Conservation (phyloP, 192 early-diverging fungal genomes). For the Haplosporangium gracile region DNA sequence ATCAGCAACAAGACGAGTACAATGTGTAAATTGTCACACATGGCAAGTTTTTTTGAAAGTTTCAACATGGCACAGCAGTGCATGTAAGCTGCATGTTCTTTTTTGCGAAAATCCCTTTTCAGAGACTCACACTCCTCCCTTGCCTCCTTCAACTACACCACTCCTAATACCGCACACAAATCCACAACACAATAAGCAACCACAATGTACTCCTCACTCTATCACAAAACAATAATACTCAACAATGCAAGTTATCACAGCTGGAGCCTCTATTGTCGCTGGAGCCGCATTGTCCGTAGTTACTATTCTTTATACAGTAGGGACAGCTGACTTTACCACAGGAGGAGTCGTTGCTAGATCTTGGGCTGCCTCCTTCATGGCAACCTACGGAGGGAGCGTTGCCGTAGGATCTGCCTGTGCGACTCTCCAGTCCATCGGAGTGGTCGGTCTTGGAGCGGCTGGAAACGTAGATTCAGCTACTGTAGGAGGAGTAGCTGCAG, state of each 20-base stretch:
- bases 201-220: no score
- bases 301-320: background rate
- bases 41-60: no score
- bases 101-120: no score
- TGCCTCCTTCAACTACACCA: no score
- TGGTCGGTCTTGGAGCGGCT: background rate
- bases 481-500: background rate
- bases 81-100: no score
- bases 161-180: no score
- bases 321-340: constrained; percentile 5
- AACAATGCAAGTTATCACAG: no score
- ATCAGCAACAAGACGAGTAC: no score
- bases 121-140: no score
- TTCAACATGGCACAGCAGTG: no score
- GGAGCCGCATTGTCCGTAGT: constrained; percentile 1
- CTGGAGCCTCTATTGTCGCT: background rate
- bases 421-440: constrained; percentile 10
- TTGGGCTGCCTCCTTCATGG: constrained; percentile 27
- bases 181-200: no score
- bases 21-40: no score
- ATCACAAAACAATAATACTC: background rate
- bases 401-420: constrained; percentile 12
- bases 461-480: background rate
- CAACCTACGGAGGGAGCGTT: constrained; percentile 4
- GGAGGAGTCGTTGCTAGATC: constrained; percentile 28